Base-by-base conservation (phyloP, 768 basidiomycete species). In the Amanita molliuscula region DNA sequence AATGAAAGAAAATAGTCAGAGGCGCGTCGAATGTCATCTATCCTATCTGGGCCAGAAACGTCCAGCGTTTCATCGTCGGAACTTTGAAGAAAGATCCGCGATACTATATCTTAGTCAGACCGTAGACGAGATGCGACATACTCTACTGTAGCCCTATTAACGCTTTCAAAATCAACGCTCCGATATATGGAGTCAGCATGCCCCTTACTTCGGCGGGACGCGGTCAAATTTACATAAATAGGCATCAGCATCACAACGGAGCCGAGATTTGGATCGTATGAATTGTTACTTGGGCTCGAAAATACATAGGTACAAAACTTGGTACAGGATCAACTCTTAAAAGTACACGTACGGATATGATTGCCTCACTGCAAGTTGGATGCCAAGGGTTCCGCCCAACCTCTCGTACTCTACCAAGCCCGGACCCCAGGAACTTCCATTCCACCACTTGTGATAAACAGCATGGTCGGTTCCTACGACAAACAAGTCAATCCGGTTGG, bases 21-120 rank as follows among this genome's bases (percentile, higher is more conserved):
- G 16, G 71, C 70, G 50, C 62, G 70, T 41, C 70, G 67, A 20
- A 79, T 55, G 41, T 76, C 73, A 4, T 76, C 71, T n/a, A 75
- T 60, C 31, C 65, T 62, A 20, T 61, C 51, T 0, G 61, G 61
- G 0, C 73, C 68, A 7, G 68, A 65, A 23, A 72, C 60, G 8
- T 50, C 77, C 78, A 79, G 41, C 65, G 60, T 31, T 70, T 63
- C 34, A 74, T 55, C 42, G 62, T 61, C 0, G 76, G 61, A 4
- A 78, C 61, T 57, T 70, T 73, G 61, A 76, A 79, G 6, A 61
- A 45, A 28, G 54, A 51, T 31, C 57, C 56, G 15, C 54, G 58
- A 50, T 59, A 61, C 65, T n/a, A n/a, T 62, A 28, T 21, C 6
- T n/a, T 11, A 37, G 1, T 31, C 9, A 6, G 16, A 38, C 33